Evolutionary conservation across 352 stramenopile species (phyloP).

Genomic region (Pythium myriotylum): DNA sequence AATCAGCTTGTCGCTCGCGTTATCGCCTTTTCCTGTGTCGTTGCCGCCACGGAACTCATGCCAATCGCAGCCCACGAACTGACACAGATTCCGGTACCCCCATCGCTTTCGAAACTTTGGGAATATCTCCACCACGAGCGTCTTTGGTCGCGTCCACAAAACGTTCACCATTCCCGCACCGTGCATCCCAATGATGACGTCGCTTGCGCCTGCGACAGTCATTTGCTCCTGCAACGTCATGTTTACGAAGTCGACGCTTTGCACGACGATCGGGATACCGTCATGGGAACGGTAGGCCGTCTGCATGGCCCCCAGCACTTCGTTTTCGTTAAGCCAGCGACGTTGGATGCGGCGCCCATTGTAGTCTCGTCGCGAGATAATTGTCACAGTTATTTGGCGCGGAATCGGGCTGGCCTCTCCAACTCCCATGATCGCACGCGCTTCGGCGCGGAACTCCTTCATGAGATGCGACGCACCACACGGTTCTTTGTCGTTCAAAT

Average conservation of each 20-base stretch:
- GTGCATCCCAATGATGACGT: slow-evolving; percentile 84
- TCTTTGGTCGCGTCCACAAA: slow-evolving; percentile 55
- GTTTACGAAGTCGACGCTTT: slow-evolving; percentile 68
- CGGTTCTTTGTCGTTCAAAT: slow-evolving; percentile 66
- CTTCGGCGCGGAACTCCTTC: slow-evolving; percentile 44
- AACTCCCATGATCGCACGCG: slow-evolving; percentile 4
- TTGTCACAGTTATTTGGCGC: slow-evolving; percentile 23
- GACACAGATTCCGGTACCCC: slow-evolving; percentile 80
- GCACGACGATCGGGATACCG: slow-evolving; percentile 39
- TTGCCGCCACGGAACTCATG: slow-evolving; percentile 41
- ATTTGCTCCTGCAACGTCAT: slow-evolving; percentile 68
- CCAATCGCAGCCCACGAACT: slow-evolving; percentile 72
- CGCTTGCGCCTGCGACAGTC: slow-evolving; percentile 55
- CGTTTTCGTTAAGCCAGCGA: slow-evolving; percentile 36
- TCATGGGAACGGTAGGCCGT: slow-evolving; percentile 11
- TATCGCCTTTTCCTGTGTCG: slow-evolving; percentile 38
- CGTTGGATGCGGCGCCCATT: slow-evolving; percentile 28
- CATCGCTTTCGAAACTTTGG: slow-evolving; percentile 51
- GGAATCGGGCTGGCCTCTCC: too few species aligned
- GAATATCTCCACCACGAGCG: slow-evolving; percentile 77
- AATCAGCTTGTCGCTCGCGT: slow-evolving; percentile 60
- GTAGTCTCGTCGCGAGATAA: slow-evolving; percentile 35
- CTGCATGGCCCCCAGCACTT: slow-evolving; percentile 28
- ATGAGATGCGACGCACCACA: slow-evolving; percentile 59
- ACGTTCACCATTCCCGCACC: slow-evolving; percentile 81